Percentiles rank a stretch among this genome's conserved stretches.
phyloP scores from a whole-genome alignment of 495 filamentous ascomycete genomes.

The Podospora pseudopauciseta region DNA sequence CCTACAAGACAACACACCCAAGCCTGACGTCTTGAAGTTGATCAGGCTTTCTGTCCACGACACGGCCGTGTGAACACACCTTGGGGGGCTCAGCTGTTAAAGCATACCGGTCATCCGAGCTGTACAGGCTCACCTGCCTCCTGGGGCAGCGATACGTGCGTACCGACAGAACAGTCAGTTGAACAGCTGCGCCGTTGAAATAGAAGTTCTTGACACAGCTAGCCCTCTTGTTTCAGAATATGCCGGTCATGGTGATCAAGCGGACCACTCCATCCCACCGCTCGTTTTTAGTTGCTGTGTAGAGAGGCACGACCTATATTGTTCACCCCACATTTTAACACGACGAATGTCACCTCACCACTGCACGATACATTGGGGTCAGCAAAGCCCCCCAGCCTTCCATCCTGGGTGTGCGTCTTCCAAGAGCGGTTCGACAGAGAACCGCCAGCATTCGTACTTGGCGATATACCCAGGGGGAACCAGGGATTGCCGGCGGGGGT shows the following conservation, averaged over 20 bases:
- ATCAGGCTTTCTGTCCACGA: neutral
- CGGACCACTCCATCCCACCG: slow-evolving; percentile 10
- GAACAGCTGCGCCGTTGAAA: slow-evolving; percentile 8
- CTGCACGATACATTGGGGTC: neutral
- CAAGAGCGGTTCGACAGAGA: neutral
- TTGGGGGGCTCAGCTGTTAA: neutral
- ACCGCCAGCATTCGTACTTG: slow-evolving; percentile 2
- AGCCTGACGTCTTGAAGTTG: neutral
- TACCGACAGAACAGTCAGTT: neutral
- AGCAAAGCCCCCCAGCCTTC: neutral
- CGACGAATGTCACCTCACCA: neutral
- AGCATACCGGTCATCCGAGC: neutral
- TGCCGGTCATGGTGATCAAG: slow-evolving; percentile 17
- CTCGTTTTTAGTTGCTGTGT: slow-evolving; percentile 5
- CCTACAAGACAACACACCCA: neutral
- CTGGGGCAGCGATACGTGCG: neutral
- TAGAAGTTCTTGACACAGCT: slow-evolving; percentile 17
- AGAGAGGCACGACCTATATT: slow-evolving; percentile 7
- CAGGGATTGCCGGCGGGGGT: neutral
- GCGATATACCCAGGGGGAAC: neutral
- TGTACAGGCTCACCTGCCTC: neutral
- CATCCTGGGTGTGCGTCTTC: neutral
- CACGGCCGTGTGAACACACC: neutral
- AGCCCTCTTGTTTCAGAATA: slow-evolving; percentile 21
- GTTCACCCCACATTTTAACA: slow-evolving; percentile 10